Base-by-base conservation (phyloP, 2,329 filamentous ascomycete genomes). In the Chrysosporium queenslandicum region DNA sequence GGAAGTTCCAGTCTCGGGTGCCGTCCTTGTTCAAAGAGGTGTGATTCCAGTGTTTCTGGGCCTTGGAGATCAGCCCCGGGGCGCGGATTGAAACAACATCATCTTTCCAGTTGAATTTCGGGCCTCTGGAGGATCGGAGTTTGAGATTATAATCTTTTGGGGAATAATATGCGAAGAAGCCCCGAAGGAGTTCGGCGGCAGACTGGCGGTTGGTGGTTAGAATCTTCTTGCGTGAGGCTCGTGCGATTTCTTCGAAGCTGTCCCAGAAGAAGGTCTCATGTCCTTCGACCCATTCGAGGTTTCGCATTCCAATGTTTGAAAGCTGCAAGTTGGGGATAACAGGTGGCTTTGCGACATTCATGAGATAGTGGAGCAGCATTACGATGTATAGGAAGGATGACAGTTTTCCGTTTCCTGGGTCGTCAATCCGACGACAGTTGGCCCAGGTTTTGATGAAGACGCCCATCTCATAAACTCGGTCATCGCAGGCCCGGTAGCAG, bases 381-480 rank as follows among this genome's bases (percentile, higher is more conserved):
- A 95, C 72, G 4, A 92, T 87, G 67, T 91, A 96, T 46, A 90
- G 89, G 62, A 95, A 95, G 58, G 86, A 91, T 49, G 86, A 90
- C 16, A 96, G 73, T 0, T 88, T 94, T 39, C 90, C 89, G 34
- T 83, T 83, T 64, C 94, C 94, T 1, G 87, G 82, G 39, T 83
- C 87, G 68, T 95, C 95, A 70, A 95, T 90, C 57, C 82, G 85
- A 43, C 90, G 82, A 25, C 77, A 76, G 66, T 92, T 94, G 23
- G 88, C 87, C 89, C 90, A 96, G 57, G 87, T 79, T 68, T 96
- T 96, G 64, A 96, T 75, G 64, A 95, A 94, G 7, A 94, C 71
- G 0, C 94, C 81, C 71, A 95, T 79, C 1, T 82, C 80, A 20
- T 81, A 78, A 4, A 95, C 87, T 9, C 90, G 82, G 3, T 79